phyloP scores from a whole-genome alignment of 345 rosid species.

The Gynandropsis gynandra region DNA sequence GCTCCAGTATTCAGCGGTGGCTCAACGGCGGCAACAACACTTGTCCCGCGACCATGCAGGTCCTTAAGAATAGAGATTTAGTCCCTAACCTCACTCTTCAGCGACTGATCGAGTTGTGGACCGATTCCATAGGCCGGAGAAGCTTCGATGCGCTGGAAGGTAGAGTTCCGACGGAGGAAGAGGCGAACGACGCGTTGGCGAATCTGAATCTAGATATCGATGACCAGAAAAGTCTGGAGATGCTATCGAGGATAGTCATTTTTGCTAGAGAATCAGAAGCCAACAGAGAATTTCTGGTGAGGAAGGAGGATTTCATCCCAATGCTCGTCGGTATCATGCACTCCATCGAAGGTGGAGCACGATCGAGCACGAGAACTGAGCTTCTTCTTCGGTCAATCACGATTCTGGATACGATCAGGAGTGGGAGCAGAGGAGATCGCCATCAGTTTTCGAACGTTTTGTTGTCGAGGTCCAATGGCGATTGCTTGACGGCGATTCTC shows the following conservation, averaged over 20 bases:
- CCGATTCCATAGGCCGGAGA: constrained; percentile 37
- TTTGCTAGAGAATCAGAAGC: constrained; percentile 54
- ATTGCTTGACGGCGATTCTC: constrained; percentile 39
- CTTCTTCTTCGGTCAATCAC: constrained; percentile 33
- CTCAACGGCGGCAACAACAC: constrained; percentile 82
- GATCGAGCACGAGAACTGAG: constrained; percentile 22
- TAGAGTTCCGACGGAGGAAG: constrained; percentile 25
- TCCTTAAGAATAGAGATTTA: constrained; percentile 56
- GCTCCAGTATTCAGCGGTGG: constrained; percentile 81
- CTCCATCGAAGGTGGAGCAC: constrained; percentile 16
- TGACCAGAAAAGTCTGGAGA: constrained; percentile 14
- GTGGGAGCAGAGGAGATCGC: constrained; percentile 29
- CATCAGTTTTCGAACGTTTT: constrained; percentile 35
- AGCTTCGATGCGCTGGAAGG: constrained; percentile 16
- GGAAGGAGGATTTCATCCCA: constrained; percentile 36
- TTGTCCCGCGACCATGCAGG: constrained; percentile 96
- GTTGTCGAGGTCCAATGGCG: constrained; percentile 23
- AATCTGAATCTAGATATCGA: constrained; percentile 15
- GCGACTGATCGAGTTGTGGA: constrained; percentile 83
- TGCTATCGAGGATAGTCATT: constrained; percentile 30
- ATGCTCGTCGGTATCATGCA: constrained; percentile 46
- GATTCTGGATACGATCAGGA: constrained; percentile 37
- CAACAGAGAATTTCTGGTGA: constrained; percentile 44
- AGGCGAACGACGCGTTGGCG: constrained; percentile 27
- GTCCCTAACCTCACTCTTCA: constrained; percentile 78